Conservation (phyloP, 2,329 filamentous ascomycete genomes). For the Delphinella strobiligena region DNA sequence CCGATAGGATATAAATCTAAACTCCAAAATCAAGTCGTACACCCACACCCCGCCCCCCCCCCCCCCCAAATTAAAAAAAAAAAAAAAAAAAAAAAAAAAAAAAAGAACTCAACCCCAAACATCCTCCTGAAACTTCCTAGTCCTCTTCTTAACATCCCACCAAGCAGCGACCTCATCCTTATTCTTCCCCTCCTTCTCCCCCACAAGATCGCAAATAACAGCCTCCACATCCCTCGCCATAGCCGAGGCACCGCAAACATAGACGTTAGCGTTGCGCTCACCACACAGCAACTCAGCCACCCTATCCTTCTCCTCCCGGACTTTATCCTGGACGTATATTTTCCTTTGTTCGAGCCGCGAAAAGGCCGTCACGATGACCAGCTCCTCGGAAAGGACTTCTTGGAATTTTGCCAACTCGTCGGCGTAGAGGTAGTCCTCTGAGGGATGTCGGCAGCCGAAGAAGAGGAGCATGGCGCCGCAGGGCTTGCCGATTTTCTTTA, state of each 20-base stretch:
- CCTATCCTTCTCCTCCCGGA: slow-evolving; percentile 20
- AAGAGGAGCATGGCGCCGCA: slow-evolving; percentile 30
- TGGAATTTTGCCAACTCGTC: slow-evolving; percentile 20
- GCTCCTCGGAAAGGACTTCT: slow-evolving; percentile 10
- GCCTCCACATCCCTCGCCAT: slow-evolving; percentile 32
- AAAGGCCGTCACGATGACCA: slow-evolving; percentile 23
- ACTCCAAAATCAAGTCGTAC: too few species aligned
- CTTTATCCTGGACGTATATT: slow-evolving; percentile 27
- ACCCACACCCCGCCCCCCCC: too few species aligned
- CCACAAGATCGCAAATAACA: slow-evolving; percentile 16
- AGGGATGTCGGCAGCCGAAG: slow-evolving; percentile 27
- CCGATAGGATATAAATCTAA: too few species aligned
- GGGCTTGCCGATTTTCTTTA: slow-evolving; percentile 21
- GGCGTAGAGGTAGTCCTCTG: slow-evolving; percentile 26
- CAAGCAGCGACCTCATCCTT: slow-evolving; percentile 12
- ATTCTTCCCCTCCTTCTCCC: slow-evolving; percentile 9
- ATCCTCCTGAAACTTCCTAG: slow-evolving; percentile 15
- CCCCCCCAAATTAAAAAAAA: too few species aligned
- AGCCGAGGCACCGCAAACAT: slow-evolving; percentile 32
- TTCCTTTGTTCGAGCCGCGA: slow-evolving; percentile 17
- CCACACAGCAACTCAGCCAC: slow-evolving; percentile 20
- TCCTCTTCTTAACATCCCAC: slow-evolving; percentile 15
- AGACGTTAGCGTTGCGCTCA: slow-evolving; percentile 25
- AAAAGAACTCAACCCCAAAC: slow-evolving; percentile 17
- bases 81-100: too few species aligned